Conservation (phyloP, 495 filamentous ascomycete genomes). For the Daldinia concentrica region DNA sequence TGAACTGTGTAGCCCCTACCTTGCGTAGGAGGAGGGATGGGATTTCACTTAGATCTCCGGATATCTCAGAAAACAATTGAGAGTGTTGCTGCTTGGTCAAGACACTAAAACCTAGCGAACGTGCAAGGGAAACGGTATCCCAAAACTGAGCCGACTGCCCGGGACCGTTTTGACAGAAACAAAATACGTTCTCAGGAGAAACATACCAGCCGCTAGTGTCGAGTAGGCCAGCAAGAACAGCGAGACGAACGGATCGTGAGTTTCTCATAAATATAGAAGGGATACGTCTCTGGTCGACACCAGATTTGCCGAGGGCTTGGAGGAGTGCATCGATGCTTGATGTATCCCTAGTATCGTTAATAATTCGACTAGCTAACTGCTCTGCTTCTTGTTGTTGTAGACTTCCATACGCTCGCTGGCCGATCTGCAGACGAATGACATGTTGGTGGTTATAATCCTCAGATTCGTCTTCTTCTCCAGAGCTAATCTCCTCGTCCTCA, state of each 20-base stretch:
- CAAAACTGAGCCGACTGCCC: slow-evolving; percentile 3
- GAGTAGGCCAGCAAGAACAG: slow-evolving; percentile 4
- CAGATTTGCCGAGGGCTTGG: not conserved
- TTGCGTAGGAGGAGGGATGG: not conserved
- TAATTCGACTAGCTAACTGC: not conserved
- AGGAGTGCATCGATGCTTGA: not conserved
- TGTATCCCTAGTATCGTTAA: not conserved
- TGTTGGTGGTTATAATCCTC: not conserved
- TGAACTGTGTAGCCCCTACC: not conserved
- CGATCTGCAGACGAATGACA: not conserved
- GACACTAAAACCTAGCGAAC: slow-evolving; percentile 4
- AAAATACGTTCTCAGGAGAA: not conserved
- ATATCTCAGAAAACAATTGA: not conserved
- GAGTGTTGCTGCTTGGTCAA: not conserved
- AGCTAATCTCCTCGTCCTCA: not conserved
- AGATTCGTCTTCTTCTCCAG: slow-evolving; percentile 2
- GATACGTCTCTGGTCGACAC: not conserved
- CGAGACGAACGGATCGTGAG: slow-evolving; percentile 1
- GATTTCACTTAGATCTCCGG: not conserved
- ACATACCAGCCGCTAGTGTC: not conserved
- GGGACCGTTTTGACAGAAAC: not conserved
- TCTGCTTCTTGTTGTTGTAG: not conserved
- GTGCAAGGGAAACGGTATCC: slow-evolving; percentile 9
- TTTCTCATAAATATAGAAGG: slow-evolving; percentile 6
- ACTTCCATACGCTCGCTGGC: not conserved